Conservation (phyloP, 768 basidiomycete species). For the Arthromyces matolae region DNA sequence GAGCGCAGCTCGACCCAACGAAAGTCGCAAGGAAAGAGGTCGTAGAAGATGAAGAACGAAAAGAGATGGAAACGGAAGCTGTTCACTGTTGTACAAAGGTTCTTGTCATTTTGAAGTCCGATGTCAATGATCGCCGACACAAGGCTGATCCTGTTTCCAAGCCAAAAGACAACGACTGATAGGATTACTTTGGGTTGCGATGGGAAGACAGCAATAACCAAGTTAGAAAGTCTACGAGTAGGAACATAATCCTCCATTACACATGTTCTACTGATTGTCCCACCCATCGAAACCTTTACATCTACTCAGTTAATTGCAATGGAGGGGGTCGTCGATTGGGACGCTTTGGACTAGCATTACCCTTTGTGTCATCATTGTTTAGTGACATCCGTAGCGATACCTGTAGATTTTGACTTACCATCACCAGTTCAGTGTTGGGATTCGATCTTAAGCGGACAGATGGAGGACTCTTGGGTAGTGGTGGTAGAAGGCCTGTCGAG, state of each 20-base stretch:
- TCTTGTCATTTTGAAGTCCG: no score
- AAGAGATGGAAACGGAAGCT: conserved; percentile 10
- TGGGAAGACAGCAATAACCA: no score
- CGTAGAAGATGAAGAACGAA: conserved; percentile 9
- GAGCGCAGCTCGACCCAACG: conserved; percentile 31
- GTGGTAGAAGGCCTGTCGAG: conserved; percentile 23
- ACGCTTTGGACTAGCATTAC: conserved; percentile 22
- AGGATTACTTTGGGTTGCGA: no score
- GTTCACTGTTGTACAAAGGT: no score
- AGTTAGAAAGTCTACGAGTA: no score
- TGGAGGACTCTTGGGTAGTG: conserved; percentile 18
- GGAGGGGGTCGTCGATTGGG: conserved; percentile 29
- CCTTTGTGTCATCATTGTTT: conserved; percentile 14
- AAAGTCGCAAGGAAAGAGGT: conserved; percentile 17
- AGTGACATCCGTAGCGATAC: conserved; percentile 5
- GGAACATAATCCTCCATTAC: no score
- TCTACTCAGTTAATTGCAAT: conserved; percentile 14
- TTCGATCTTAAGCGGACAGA: conserved; percentile 9
- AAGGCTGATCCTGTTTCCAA: conserved; percentile 15
- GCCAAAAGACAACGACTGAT: no score
- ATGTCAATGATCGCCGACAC: conserved; percentile 20
- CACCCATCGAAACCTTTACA: background rate
- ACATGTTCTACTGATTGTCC: no score
- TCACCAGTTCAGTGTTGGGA: conserved; percentile 7
- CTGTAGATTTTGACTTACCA: conserved; percentile 4